These are phyloP conservation scores for Zea mays DNA, from an alignment of 176 grass and related monocot genomes.

Conservation along the genomic window Zm-B73-REFERENCE-NAM-5.0 NC_050104.1:139807501-139808000, in stretches of 20 bases:
- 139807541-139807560: background rate
- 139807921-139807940: no score
- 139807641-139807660: conserved; percentile 17
- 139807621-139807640: conserved; percentile 38
- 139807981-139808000: no score
- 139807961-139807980: no score
- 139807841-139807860: background rate
- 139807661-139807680: conserved; percentile 18
- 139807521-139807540: background rate
- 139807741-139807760: conserved; percentile 44
- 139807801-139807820: conserved; percentile 26
- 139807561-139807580: background rate
- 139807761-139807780: conserved; percentile 44
- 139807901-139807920: no score
- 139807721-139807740: conserved; percentile 51
- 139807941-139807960: no score
- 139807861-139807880: no score
- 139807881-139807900: no score
- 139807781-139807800: conserved; percentile 31
- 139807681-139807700: conserved; percentile 51
- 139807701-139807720: conserved; percentile 49
- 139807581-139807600: conserved; percentile 24
- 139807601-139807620: conserved; percentile 33
- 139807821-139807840: conserved; percentile 11
- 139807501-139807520: conserved; percentile 22